Conservation (phyloP, 805 yeast species). For the Candida nanaspora region DNA sequence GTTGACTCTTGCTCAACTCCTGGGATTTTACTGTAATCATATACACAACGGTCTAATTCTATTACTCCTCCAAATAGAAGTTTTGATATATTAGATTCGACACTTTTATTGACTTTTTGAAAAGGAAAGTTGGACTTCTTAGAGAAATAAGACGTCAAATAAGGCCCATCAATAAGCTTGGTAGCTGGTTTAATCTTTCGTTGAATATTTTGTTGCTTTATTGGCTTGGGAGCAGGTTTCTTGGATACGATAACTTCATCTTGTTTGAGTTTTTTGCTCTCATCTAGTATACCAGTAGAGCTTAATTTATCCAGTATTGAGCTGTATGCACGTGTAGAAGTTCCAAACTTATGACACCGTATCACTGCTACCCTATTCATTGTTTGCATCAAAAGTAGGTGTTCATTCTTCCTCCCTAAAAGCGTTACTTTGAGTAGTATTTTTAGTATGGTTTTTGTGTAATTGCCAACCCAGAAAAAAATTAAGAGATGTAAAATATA, state of each 20-base stretch:
- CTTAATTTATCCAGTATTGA: not conserved
- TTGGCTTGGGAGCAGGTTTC: not conserved
- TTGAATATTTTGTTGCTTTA: not conserved
- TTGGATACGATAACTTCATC: no score
- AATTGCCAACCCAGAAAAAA: no score
- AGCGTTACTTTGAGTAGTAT: no score
- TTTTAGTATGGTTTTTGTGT: no score
- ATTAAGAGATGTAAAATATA: no score
- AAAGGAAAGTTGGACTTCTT: slow-evolving; percentile 3
- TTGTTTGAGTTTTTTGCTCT: not conserved
- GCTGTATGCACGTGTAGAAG: not conserved
- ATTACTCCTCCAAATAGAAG: slow-evolving; percentile 42
- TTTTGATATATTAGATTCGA: slow-evolving; percentile 16
- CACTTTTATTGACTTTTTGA: slow-evolving; percentile 3
- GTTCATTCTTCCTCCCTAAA: no score
- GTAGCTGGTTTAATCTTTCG: not conserved
- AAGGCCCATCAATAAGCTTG: slow-evolving; percentile 11
- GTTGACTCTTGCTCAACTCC: slow-evolving; percentile 29
- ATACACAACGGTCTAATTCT: slow-evolving; percentile 54
- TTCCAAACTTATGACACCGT: not conserved
- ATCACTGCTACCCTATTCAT: no score
- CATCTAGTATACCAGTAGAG: not conserved
- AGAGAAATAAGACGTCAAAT: slow-evolving; percentile 11
- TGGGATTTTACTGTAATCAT: slow-evolving; percentile 48
- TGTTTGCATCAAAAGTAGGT: no score